Evolutionary conservation across 2,329 filamentous ascomycete species (phyloP), one percentile per base, ranked within the genome.

Genomic region (Metarhizium robertsii): DNA sequence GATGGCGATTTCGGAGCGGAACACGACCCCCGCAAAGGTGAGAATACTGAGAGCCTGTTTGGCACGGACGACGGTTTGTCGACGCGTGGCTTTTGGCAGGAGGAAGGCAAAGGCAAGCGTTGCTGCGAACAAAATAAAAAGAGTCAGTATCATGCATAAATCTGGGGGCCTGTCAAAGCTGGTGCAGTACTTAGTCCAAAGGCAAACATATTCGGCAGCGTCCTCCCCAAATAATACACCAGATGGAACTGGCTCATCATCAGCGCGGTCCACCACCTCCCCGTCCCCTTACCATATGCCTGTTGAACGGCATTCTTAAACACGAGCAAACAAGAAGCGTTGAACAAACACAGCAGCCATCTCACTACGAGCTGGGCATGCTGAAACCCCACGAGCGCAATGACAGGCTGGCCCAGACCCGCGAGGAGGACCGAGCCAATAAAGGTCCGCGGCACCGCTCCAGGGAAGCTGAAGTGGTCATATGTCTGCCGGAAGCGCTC

Each of bases 151-250:
- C 6, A 2, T 11, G 32, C 3, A 11, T 25, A 46, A 11, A n/a
- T 14, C 20, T 25, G 49, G 36, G 29, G 25, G 25, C 25, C 43
- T 16, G 36, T 10, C 38, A 32, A 13, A 1, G 30, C 40, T n/a
- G 5, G 6, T 30, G 40, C 78, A 85, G 71, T 76, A 92, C 87
- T 90, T 57, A 96, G 73, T 10, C 84, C 83, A 73, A 97, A 94
- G 20, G 94, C 92, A 72, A 96, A 95, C 87, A 95, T 96, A 69
- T 99, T 99, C 2, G 94, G 94, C 61, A 99, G 74, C 2, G 91
- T 94, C 58, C 94, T 80, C 16, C 91, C 94, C 14, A 92, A 87
- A 74, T 99, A 99, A 71, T 90, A 99, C 59, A 94, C 79, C 58
- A 95, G 74, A 72, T 99, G 94, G 66, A 99, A 99, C 70, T 97